Conservation (phyloP, 805 yeast genomes). For the Candida berthetii region DNA sequence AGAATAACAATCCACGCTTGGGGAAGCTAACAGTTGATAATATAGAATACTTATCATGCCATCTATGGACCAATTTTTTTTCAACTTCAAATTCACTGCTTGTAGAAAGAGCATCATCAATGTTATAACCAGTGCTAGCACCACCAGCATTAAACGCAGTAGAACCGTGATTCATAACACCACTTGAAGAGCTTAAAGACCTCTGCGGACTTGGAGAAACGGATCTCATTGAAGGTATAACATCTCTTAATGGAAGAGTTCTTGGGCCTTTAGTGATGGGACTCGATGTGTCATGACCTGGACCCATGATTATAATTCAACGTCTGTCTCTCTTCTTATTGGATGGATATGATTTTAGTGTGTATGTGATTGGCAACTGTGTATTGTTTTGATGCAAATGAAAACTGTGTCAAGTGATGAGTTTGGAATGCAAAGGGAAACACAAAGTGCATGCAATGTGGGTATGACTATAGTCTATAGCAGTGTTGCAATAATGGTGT, state of each 20-base stretch:
- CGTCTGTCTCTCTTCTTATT: too few species aligned
- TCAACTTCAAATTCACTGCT: neutral
- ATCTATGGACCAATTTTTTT: conserved; percentile 49
- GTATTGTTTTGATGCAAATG: too few species aligned
- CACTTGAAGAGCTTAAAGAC: neutral
- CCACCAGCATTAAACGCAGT: neutral
- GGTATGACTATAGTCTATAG: too few species aligned
- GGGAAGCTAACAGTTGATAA: conserved; percentile 67
- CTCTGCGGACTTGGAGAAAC: conserved; percentile 11
- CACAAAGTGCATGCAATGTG: too few species aligned
- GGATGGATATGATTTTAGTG: too few species aligned
- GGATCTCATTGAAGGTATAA: conserved; percentile 2
- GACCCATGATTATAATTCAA: neutral
- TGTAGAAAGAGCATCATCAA: neutral
- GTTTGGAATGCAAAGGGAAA: too few species aligned
- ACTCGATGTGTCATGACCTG: conserved; percentile 1
- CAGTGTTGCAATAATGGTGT: too few species aligned
- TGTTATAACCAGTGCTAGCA: neutral
- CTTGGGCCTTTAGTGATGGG: conserved; percentile 11
- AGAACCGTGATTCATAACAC: neutral
- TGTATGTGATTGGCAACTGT: too few species aligned
- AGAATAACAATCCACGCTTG: conserved; percentile 51
- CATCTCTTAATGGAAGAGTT: conserved; percentile 12
- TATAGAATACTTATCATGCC: conserved; percentile 72
- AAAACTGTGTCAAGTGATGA: too few species aligned